A percentile compares a stretch with the other conserved stretches of the same genome.
These are phyloP conservation scores for Globisporangium cylindrosporum DNA, from an alignment of 352 stramenopile genomes.

Conservation along the genomic window DNA sequence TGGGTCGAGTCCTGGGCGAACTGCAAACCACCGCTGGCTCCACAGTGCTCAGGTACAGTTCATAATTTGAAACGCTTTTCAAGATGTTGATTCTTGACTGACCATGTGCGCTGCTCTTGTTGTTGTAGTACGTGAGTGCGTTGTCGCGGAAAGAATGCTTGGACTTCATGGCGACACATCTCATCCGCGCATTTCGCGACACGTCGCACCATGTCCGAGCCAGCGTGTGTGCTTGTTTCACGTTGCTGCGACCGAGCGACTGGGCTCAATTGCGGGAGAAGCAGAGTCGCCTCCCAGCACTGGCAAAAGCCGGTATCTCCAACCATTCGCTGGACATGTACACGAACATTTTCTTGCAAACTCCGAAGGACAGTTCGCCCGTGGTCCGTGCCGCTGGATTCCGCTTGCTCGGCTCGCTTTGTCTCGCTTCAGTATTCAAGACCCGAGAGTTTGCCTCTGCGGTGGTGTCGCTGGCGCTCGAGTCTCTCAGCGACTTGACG, in stretches of 20 bases:
- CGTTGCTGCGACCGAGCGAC: conserved; percentile 62
- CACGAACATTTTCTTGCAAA: conserved; percentile 72
- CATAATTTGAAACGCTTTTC: background rate
- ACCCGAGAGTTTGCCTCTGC: conserved; percentile 58
- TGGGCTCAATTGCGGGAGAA: conserved; percentile 58
- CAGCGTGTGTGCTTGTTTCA: conserved; percentile 87
- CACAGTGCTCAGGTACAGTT: conserved; percentile 15
- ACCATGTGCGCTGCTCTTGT: background rate
- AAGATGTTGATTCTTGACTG: background rate
- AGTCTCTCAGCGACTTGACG: conserved; percentile 65
- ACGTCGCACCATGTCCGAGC: conserved; percentile 84
- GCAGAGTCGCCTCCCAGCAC: conserved; percentile 33
- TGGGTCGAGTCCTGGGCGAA: conserved; percentile 6
- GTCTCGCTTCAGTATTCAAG: conserved; percentile 74
- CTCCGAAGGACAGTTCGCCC: conserved; percentile 70
- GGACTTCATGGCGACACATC: conserved; percentile 73
- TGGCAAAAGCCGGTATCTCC: conserved; percentile 19
- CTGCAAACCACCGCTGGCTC: conserved; percentile 18
- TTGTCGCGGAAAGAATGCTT: conserved; percentile 53
- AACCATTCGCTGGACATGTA: conserved; percentile 59
- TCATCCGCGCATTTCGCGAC: conserved; percentile 82
- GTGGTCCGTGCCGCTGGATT: conserved; percentile 81
- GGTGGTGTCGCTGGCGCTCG: conserved; percentile 61
- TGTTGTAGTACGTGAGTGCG: conserved; percentile 10
- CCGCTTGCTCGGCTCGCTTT: conserved; percentile 73